A percentile compares a stretch with the other conserved stretches of the same genome.
Evolutionary conservation across 2,329 filamentous ascomycete species (phyloP).

Genomic region (Aspergillus alliaceus): DNA sequence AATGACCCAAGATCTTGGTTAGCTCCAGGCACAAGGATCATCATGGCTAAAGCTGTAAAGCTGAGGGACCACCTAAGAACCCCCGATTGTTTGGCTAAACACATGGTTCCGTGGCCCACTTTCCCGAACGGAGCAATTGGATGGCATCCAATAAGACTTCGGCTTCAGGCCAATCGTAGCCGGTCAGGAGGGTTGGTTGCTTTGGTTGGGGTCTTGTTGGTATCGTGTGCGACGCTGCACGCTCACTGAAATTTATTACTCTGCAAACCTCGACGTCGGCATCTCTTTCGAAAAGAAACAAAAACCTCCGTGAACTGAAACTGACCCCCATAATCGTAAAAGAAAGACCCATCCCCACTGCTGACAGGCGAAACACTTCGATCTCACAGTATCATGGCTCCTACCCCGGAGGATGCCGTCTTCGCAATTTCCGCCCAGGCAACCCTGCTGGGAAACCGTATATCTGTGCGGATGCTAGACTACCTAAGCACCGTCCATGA

Average conservation of each 20-base stretch:
- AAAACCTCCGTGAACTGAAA: background rate
- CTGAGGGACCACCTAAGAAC: background rate
- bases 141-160: background rate
- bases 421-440: conserved; percentile 54
- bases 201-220: background rate
- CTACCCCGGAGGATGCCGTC: conserved; percentile 18
- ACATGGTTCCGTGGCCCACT: background rate
- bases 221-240: background rate
- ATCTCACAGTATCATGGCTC: background rate
- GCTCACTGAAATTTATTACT: background rate
- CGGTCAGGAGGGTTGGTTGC: too few species aligned
- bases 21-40: background rate
- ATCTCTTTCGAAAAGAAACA: background rate
- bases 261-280: background rate
- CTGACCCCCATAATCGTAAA: too few species aligned
- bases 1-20: background rate
- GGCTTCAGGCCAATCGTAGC: background rate
- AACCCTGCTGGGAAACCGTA: conserved; percentile 61
- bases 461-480: conserved; percentile 65
- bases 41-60: background rate
- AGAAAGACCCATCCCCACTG: background rate
- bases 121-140: background rate
- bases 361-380: background rate
- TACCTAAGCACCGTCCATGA: conserved; percentile 60
- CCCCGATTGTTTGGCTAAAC: background rate